Percentiles rank a stretch among this genome's conserved stretches.
Conservation (phyloP, 1,139 yeast species). For the Schizosaccharomyces versatilis region DNA sequence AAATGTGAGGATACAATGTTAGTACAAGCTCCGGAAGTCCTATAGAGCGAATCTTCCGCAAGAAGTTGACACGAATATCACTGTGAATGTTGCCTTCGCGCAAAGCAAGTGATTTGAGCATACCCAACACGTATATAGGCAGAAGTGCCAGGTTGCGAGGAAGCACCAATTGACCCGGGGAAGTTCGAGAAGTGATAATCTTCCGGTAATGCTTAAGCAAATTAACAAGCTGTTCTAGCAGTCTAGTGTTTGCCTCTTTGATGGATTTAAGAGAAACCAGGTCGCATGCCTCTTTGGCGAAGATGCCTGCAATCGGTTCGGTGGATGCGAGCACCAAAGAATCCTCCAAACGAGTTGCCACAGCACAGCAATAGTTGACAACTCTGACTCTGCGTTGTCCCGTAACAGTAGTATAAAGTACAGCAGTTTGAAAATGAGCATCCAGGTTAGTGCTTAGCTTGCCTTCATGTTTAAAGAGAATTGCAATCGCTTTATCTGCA, state of each 20-base stretch:
- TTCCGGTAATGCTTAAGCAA: constrained; percentile 56
- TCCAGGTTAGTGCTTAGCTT: constrained; percentile 49
- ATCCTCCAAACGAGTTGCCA: constrained; percentile 49
- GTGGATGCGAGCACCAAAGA: constrained; percentile 70
- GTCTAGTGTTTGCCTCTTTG: constrained; percentile 37
- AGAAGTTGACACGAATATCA: constrained; percentile 36
- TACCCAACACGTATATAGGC: constrained; percentile 44
- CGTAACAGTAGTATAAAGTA: constrained; percentile 53
- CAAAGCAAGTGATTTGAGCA: constrained; percentile 47
- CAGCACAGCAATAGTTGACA: constrained; percentile 60
- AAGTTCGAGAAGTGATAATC: constrained; percentile 24
- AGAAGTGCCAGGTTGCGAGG: constrained; percentile 64
- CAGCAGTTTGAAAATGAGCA: constrained; percentile 79
- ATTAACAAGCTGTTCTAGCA: constrained; percentile 45
- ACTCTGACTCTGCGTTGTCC: constrained; percentile 74
- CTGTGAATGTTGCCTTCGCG: constrained; percentile 23
- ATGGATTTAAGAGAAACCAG: constrained; percentile 36
- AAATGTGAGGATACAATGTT: constrained; percentile 59
- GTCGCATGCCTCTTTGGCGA: constrained; percentile 47
- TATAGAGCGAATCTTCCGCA: constrained; percentile 31
- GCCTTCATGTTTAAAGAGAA: constrained; percentile 58
- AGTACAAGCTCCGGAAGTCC: constrained; percentile 39
- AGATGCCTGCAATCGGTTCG: constrained; percentile 52
- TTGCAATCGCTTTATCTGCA: constrained; percentile 45
- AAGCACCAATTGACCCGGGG: constrained; percentile 47